Base-by-base conservation (phyloP, 805 yeast genomes). In the Starmerella ratchasimensis region DNA sequence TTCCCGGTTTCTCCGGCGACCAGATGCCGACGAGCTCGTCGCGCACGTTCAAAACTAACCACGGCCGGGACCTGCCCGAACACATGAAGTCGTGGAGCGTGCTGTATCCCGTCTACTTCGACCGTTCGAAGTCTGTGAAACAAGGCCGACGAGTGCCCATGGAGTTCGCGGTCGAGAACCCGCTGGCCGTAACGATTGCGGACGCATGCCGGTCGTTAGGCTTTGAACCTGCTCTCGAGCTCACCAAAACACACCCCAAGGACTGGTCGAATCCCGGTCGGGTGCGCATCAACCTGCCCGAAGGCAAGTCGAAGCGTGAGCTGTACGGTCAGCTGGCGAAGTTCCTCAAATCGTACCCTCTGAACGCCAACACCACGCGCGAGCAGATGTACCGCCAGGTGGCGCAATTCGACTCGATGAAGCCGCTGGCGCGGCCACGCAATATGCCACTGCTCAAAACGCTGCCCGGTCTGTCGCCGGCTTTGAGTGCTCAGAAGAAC, bases 241-340 rank as follows among this genome's bases (percentile, higher is more conserved):
- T 88, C 43, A 82, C 79, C 42, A 90, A 84, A 61, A 59, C 79
- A 1, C 98, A 88, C 60, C 97, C 97, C 10, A 94, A 86, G 58
- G 97, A 88, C 60, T 90, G 78, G 69, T 93, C 97, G 47, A 88
- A 88, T 54, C 93, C 96, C 4, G 98, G 98, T n/a, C 69, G 97
- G 52, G 86, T 90, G 25, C 72, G 94, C 48, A 78, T 84, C 17
- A 63, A 74, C 31, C 47, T 82, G 28, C 37, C 44, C 10, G 26
- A 28, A 5, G 77, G 74, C 51, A 68, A 26, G 32, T 28, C 46
- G 23, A 84, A 86, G 55, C 72, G 93, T 49, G 74, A 72, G 33
- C 58, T 88, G 33, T 62, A 80, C 56, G 63, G 64, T 22, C 64
- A 65, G 26, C 65, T 88, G 32, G 72, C 79, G 4, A 65, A 67